Percentiles rank a stretch among this genome's conserved stretches.
These are phyloP conservation scores for Tuctoria greenei DNA, from an alignment of 176 grass and related monocot species.

Conservation along the genomic window DNA sequence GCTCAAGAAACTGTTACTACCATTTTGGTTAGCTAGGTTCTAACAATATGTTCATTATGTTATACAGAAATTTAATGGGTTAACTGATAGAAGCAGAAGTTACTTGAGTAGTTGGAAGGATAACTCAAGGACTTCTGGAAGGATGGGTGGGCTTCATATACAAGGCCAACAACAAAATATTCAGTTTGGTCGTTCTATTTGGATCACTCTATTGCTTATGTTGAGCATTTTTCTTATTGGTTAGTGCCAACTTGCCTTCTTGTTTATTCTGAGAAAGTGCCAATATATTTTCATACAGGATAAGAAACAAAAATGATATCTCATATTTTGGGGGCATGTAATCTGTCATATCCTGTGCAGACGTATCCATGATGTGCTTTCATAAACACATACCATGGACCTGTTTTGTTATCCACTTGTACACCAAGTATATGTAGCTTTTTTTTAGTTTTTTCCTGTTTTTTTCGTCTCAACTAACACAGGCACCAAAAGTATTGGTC, in stretches of 20 bases:
- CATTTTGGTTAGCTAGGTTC: not conserved
- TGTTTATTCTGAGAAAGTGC: not conserved
- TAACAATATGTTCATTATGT: constrained; percentile 5
- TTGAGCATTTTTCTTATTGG: constrained; percentile 89
- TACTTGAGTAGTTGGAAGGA: constrained; percentile 62
- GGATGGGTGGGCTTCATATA: constrained; percentile 47
- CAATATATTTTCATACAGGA: not conserved
- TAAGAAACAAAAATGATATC: not conserved
- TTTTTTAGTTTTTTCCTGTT: not conserved
- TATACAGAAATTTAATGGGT: constrained; percentile 51
- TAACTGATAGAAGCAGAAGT: constrained; percentile 60
- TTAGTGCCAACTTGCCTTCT: constrained; percentile 48
- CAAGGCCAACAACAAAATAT: constrained; percentile 47
- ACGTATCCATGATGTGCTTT: not conserved
- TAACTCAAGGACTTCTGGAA: constrained; percentile 33
- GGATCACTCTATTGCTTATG: constrained; percentile 66
- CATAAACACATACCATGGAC: not conserved
- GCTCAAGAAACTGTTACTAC: not conserved
- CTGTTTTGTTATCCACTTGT: not conserved
- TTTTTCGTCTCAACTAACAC: not conserved
- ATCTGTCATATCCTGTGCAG: not conserved
- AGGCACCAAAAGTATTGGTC: not conserved
- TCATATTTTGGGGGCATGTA: not conserved
- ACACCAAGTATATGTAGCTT: not conserved
- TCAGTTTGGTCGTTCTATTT: constrained; percentile 59